Base-by-base conservation (phyloP, 495 filamentous ascomycete genomes). In the Neurospora africana region DNA sequence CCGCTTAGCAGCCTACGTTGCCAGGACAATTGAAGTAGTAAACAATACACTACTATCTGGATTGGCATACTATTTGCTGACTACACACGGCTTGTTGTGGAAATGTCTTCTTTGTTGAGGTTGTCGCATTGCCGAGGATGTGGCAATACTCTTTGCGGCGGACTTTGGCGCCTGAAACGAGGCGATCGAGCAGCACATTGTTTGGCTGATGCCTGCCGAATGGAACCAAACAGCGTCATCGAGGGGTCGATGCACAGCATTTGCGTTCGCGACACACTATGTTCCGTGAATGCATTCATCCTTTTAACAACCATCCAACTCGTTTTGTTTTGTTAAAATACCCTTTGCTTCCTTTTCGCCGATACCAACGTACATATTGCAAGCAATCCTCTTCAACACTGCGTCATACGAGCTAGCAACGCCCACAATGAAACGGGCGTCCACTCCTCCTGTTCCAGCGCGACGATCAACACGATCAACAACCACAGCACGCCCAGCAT, bases 391-490 rank as follows among this genome's bases (percentile, higher is more conserved):
- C 2, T 58, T 13, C 47, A 7, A 61, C 27, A 9, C 15, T 33
- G 15, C 27, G 53, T 1, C 27, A 61, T 8, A n/a, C n/a, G n/a
- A 33, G 7, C 53, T 9, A 8, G 13, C 23, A 58, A 27, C 11
- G 1, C 38, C 15, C 47, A 39, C 35, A 30, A 30, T 23, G 38
- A 82, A 86, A 44, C 82, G 87, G 41, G 87, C 89, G 37, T 84
- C 85, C 68, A 94, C 91, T 35, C 92, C 92, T 70, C 53, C 53
- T 19, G 27, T 27, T 65, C 53, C 0, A 30, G 87, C 90, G 40
- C 78, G 76, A 13, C 80, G 81, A 72, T 19, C 81, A 36, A 77
- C 69, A 23, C 17, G 37, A 13, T 15, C 80, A 67, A 78, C 79
- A 41, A 72, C 76, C 39, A 76, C 79, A 10, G 74, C 82, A 10